Evolutionary conservation across 148 eudicot species (phyloP).

Genomic region (Dianthus caryophyllus): DNA sequence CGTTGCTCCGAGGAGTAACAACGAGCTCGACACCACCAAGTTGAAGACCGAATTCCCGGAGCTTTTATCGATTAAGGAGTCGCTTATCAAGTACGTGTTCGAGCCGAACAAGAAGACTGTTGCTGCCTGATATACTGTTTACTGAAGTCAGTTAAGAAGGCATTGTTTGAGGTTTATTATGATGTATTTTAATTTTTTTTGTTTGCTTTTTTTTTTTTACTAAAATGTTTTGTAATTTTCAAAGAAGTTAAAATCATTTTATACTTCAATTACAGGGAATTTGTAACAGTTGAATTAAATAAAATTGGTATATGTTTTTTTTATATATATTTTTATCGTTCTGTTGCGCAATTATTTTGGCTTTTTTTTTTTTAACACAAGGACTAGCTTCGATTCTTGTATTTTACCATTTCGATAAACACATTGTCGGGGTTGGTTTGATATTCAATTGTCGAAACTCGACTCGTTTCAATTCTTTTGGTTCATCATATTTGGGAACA

Average conservation of each 20-base stretch:
- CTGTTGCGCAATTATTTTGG: no score
- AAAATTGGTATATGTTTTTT: not conserved
- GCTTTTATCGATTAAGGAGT: slow-evolving; percentile 60
- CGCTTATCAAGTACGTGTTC: slow-evolving; percentile 63
- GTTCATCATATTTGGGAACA: no score
- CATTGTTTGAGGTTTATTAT: no score
- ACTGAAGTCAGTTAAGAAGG: not conserved
- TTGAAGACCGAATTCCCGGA: slow-evolving; percentile 73
- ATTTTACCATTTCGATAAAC: no score
- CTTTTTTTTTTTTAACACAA: no score
- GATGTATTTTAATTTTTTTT: not conserved
- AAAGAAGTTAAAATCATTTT: not conserved
- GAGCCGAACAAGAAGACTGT: slow-evolving; percentile 60
- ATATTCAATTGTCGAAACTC: no score
- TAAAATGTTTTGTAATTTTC: not conserved
- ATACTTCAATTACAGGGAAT: not conserved
- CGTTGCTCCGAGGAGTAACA: slow-evolving; percentile 69
- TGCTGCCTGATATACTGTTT: slow-evolving; percentile 13
- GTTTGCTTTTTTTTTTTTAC: not conserved
- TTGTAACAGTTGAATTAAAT: slow-evolving; percentile 5
- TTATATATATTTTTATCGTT: not conserved
- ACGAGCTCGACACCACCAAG: slow-evolving; percentile 65
- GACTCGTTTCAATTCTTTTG: no score
- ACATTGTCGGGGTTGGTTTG: no score
- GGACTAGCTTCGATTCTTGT: no score